phyloP scores from a whole-genome alignment of 495 filamentous ascomycete species.

The Amniculicola lignicola region DNA sequence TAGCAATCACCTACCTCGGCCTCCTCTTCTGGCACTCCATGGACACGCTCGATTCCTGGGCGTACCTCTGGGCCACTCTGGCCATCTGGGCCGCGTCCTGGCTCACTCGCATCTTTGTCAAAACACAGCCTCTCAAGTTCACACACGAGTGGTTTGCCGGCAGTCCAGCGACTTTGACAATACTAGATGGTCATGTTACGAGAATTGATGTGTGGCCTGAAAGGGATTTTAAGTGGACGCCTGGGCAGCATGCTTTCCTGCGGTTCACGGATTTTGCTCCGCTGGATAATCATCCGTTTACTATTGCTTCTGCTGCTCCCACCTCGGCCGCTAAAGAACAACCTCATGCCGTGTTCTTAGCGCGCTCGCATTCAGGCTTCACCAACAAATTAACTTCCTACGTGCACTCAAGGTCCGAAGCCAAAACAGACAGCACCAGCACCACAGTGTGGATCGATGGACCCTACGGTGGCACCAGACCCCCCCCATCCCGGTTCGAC shows the following conservation, averaged over 20 bases:
- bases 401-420: background rate
- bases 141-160: constrained; percentile 11
- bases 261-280: constrained; percentile 25
- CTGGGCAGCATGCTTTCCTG: constrained; percentile 36
- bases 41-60: constrained; percentile 31
- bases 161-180: background rate
- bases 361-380: background rate
- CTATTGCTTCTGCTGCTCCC: constrained; percentile 32
- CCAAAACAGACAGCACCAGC: background rate
- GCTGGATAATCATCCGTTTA: constrained; percentile 37
- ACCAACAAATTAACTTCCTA: background rate
- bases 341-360: background rate
- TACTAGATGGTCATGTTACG: constrained; percentile 17
- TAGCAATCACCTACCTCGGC: constrained; percentile 31
- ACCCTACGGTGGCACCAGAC: constrained; percentile 28
- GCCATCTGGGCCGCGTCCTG: constrained; percentile 25
- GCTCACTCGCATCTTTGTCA: constrained; percentile 28
- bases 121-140: constrained; percentile 17
- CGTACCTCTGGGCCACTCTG: constrained; percentile 38
- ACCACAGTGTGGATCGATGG: constrained; percentile 27
- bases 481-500: constrained; percentile 20
- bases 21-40: constrained; percentile 36
- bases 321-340: background rate
- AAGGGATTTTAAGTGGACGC: constrained; percentile 6
- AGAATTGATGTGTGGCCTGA: constrained; percentile 23